Conservation (phyloP, 441 rosid genomes). For the Oxalis stricta region DNA sequence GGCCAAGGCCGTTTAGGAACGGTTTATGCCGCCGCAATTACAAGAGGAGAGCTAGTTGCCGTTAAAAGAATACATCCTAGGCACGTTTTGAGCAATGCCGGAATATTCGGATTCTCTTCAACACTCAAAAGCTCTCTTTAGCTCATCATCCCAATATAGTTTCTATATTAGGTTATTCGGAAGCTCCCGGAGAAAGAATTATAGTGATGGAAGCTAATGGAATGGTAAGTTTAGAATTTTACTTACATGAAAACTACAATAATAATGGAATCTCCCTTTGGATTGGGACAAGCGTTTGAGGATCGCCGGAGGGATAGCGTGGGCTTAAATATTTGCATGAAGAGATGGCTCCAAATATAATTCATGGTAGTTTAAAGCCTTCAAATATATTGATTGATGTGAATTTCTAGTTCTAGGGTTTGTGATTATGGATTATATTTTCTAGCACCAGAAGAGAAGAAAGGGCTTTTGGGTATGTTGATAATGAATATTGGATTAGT, state of each 20-base stretch:
- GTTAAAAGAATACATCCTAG: conserved; percentile 66
- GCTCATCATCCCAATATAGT: conserved; percentile 58
- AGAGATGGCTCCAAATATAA: conserved; percentile 25
- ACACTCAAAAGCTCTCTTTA: conserved; percentile 44
- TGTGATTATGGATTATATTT: conserved; percentile 61
- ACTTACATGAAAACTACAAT: conserved; percentile 40
- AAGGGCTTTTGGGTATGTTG: conserved; percentile 36
- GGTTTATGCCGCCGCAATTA: conserved; percentile 41
- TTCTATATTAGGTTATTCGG: conserved; percentile 47
- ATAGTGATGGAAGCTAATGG: conserved; percentile 41
- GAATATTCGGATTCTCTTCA: conserved; percentile 48
- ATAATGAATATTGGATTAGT: conserved; percentile 41
- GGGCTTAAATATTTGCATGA: conserved; percentile 61
- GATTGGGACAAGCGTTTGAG: conserved; percentile 51
- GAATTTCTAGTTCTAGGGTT: conserved; percentile 30
- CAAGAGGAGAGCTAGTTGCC: conserved; percentile 33
- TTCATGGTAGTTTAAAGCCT: conserved; percentile 57
- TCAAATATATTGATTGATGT: conserved; percentile 47
- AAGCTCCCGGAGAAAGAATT: conserved; percentile 80
- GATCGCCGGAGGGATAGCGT: conserved; percentile 56
- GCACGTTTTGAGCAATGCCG: conserved; percentile 54
- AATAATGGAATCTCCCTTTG: conserved; percentile 29
- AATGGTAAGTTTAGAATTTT: conserved; percentile 30
- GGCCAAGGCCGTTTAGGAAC: conserved; percentile 58
- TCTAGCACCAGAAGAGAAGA: conserved; percentile 37